Percentiles rank a stretch among this genome's conserved stretches.
phyloP scores from a whole-genome alignment of 345 rosid species.

The Orychophragmus violaceus region DNA sequence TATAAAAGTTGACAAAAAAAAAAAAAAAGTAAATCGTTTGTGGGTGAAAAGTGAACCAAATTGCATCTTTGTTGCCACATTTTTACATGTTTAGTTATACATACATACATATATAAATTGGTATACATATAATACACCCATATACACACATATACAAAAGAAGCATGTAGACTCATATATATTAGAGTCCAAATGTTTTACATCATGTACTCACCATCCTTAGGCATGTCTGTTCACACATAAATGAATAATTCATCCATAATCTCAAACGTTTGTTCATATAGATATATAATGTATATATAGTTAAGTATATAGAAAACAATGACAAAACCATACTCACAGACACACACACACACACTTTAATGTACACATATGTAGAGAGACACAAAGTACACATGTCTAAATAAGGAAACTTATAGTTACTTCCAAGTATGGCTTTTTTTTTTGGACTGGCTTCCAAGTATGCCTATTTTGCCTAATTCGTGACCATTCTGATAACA shows the following conservation, averaged over 20 bases:
- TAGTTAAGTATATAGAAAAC: not conserved
- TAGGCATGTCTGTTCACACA: not conserved
- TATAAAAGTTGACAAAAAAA: too few relatives aligned
- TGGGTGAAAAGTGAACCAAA: conserved; percentile 11
- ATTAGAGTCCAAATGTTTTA: not conserved
- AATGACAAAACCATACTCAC: not conserved
- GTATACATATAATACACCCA: not conserved
- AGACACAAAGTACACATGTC: not conserved
- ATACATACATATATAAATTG: not conserved
- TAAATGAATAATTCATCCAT: not conserved
- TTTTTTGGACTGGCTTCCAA: too few relatives aligned
- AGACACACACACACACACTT: not conserved
- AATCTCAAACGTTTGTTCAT: not conserved
- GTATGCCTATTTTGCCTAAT: not conserved
- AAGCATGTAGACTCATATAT: not conserved
- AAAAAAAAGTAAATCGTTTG: too few relatives aligned
- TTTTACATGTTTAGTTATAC: conserved; percentile 1
- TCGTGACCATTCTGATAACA: not conserved
- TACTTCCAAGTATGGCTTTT: not conserved
- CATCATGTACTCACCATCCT: not conserved
- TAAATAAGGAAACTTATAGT: conserved; percentile 18
- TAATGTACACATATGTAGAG: not conserved
- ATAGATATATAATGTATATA: not conserved
- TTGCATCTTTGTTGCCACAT: conserved; percentile 1
- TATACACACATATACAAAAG: not conserved